A percentile compares a stretch with the other conserved stretches of the same genome.
These are phyloP conservation scores for Hypomyces rosellus DNA, from an alignment of 2,329 filamentous ascomycete genomes.

Conservation along the genomic window DNA sequence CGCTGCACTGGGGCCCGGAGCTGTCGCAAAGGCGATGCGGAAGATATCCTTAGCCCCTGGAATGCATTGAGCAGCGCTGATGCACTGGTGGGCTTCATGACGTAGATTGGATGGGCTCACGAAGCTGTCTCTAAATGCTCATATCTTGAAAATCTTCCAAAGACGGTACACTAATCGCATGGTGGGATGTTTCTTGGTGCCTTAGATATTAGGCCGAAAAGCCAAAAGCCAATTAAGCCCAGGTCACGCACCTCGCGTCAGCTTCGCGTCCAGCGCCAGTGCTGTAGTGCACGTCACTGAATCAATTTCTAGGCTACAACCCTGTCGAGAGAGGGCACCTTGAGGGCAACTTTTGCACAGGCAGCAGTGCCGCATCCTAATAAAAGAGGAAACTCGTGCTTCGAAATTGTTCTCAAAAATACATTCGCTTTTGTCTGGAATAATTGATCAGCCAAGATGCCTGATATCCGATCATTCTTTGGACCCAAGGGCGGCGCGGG, in stretches of 20 bases:
- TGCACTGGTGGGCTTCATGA: conserved; percentile 41
- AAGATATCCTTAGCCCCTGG: conserved; percentile 41
- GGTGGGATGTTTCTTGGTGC: conserved; percentile 12
- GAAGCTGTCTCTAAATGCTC: conserved; percentile 13
- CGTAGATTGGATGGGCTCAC: conserved; percentile 21
- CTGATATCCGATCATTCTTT: conserved; percentile 91
- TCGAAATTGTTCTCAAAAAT: not conserved
- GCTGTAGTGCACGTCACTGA: conserved; percentile 28
- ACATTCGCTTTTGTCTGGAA: not conserved
- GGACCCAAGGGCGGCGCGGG: conserved; percentile 62
- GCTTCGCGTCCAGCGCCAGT: conserved; percentile 32
- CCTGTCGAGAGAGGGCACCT: conserved; percentile 10
- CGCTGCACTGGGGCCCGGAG: conserved; percentile 26
- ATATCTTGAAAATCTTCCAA: conserved; percentile 30
- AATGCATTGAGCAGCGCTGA: conserved; percentile 46
- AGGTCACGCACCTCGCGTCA: conserved; percentile 40
- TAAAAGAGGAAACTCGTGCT: conserved; percentile 15
- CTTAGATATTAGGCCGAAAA: conserved; percentile 19
- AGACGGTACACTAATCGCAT: not conserved
- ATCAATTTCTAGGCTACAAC: conserved; percentile 22
- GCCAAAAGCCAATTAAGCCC: conserved; percentile 23
- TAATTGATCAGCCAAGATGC: conserved; percentile 47
- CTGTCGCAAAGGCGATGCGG: conserved; percentile 34
- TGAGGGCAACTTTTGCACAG: conserved; percentile 5
- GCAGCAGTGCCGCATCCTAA: conserved; percentile 18